phyloP scores from a whole-genome alignment of 139 green algal genomes.

The Ettlia oleoabundans region DNA sequence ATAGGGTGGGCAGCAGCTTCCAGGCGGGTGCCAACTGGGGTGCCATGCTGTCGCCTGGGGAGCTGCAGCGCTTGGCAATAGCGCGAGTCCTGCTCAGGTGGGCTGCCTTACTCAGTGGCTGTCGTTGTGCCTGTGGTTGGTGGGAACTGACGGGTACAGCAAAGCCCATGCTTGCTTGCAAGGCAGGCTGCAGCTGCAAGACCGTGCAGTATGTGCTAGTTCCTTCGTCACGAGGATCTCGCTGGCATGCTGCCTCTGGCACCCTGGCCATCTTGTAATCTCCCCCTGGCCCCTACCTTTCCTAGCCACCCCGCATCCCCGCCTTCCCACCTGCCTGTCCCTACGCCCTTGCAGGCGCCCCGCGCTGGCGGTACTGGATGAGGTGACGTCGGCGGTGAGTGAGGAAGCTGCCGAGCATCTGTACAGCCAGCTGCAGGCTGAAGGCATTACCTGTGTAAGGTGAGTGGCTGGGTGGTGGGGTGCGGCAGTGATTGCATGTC shows the following conservation, averaged over 20 bases:
- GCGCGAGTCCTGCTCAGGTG: slow-evolving; percentile 55
- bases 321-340: not conserved
- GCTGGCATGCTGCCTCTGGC: no score
- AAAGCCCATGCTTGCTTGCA: not conserved
- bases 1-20: slow-evolving; percentile 21
- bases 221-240: no score
- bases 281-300: no score
- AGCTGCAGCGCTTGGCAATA: slow-evolving; percentile 70
- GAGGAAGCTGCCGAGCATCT: slow-evolving; percentile 30
- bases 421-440: slow-evolving; percentile 39
- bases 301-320: no score
- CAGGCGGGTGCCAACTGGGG: slow-evolving; percentile 28
- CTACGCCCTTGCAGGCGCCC: slow-evolving; percentile 43
- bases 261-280: no score
- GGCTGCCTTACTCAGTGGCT: no score
- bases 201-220: no score
- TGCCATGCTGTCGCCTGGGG: slow-evolving; percentile 60
- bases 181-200: no score
- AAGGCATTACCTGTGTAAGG: slow-evolving; percentile 46
- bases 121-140: no score
- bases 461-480: no score
- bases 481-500: no score
- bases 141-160: no score
- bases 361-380: slow-evolving; percentile 61
- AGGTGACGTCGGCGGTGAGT: slow-evolving; percentile 52